phyloP scores from a whole-genome alignment of 2,329 filamentous ascomycete genomes.

The Penicillium rolfsii region DNA sequence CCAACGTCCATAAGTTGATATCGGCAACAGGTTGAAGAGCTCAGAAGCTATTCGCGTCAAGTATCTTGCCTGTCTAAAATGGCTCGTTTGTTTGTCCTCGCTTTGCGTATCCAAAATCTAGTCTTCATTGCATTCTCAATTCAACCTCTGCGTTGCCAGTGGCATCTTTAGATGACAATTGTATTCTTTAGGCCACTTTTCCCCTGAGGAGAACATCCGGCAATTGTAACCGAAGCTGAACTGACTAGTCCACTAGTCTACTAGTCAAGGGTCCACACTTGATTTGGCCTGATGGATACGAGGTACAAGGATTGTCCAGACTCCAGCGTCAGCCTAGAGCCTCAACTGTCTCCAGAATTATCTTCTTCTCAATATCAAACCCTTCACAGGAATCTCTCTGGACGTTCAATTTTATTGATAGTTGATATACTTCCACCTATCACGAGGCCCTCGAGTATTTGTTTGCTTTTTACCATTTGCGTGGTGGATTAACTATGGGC shows the following conservation, averaged over 20 bases:
- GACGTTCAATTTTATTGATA: background rate
- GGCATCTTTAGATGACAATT: too few relatives aligned
- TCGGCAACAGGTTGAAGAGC: background rate
- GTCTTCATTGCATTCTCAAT: too few relatives aligned
- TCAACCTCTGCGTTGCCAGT: too few relatives aligned
- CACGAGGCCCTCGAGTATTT: background rate
- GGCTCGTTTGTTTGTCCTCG: too few relatives aligned
- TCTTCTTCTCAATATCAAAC: background rate
- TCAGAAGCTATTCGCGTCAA: background rate
- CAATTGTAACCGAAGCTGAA: background rate
- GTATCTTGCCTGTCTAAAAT: background rate
- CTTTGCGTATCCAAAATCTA: too few relatives aligned
- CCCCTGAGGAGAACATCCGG: background rate
- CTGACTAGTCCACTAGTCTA: background rate
- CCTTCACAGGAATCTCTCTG: background rate
- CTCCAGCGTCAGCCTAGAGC: background rate
- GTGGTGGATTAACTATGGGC: constrained; percentile 15
- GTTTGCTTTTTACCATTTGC: constrained; percentile 3
- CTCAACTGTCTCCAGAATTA: background rate
- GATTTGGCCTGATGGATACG: background rate
- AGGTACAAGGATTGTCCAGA: background rate
- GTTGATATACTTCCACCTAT: background rate
- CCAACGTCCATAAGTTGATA: too few relatives aligned
- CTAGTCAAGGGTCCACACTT: background rate
- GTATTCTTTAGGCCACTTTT: too few relatives aligned